These are phyloP conservation scores for Cyberlindnera petersonii DNA, from an alignment of 805 yeast species.

Conservation along the genomic window DNA sequence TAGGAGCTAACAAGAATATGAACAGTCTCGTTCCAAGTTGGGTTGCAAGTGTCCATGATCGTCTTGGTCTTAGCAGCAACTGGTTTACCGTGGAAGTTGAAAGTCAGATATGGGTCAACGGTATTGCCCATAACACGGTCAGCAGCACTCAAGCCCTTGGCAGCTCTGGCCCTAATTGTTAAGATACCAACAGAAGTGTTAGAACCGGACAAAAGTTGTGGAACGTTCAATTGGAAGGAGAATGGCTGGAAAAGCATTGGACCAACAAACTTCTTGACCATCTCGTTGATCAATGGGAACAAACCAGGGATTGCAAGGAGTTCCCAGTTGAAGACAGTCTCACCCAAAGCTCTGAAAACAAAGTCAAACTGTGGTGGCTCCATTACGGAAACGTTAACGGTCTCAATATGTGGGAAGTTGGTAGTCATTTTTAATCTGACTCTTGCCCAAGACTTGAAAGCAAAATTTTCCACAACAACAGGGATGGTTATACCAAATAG, in stretches of 20 bases:
- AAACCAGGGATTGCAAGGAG: slow-evolving; percentile 84
- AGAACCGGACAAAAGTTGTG: slow-evolving; percentile 85
- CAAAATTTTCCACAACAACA: slow-evolving; percentile 70
- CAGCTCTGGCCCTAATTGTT: slow-evolving; percentile 62
- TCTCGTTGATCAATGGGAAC: slow-evolving; percentile 72
- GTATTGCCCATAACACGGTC: slow-evolving; percentile 67
- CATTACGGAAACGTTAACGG: slow-evolving; percentile 78
- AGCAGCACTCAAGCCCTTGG: slow-evolving; percentile 64
- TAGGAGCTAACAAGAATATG: slow-evolving; percentile 67
- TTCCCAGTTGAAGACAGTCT: slow-evolving; percentile 83
- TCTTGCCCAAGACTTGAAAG: slow-evolving; percentile 71
- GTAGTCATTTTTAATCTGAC: slow-evolving; percentile 86
- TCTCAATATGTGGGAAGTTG: slow-evolving; percentile 89
- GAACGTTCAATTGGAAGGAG: slow-evolving; percentile 88
- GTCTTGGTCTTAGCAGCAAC: slow-evolving; percentile 71
- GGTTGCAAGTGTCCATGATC: slow-evolving; percentile 62
- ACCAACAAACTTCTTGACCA: slow-evolving; percentile 83
- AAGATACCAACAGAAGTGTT: slow-evolving; percentile 86
- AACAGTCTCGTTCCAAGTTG: slow-evolving; percentile 81
- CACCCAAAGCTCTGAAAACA: slow-evolving; percentile 67
- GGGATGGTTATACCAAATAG: slow-evolving; percentile 84
- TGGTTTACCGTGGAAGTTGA: slow-evolving; percentile 56
- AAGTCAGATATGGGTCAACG: slow-evolving; percentile 82
- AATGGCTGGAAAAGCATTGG: slow-evolving; percentile 87
- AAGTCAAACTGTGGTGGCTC: slow-evolving; percentile 91